Evolutionary conservation across 2,329 filamentous ascomycete genomes (phyloP), one percentile per base, ranked within the genome.

Genomic region (Fusarium chaquense): DNA sequence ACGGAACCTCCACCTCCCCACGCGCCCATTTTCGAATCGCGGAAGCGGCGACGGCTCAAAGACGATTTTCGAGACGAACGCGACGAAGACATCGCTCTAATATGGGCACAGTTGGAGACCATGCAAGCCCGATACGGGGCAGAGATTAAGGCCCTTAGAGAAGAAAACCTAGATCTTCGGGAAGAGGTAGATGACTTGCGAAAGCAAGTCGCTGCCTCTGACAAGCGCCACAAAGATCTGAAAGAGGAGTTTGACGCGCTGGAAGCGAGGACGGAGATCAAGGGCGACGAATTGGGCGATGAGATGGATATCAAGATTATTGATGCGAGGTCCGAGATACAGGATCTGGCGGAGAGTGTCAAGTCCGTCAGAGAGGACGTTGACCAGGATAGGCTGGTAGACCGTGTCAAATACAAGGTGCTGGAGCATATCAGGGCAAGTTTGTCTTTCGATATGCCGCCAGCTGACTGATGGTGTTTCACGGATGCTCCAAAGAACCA

Each of bases 11-110:
- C 59, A 6, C 59, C 59, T 7, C 59, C 59, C 20, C 46, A 35
- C 1, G 46, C 55, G n/a, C 59, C 56, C 3, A 45, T 46, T 2
- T 45, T 33, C 20, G 46, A 62, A 4, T 6, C 49, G 24, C 46
- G 59, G 5, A 62, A 62, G 24, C 56, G 59, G 24, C 56, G 38
- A 2, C 58, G 61, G 0, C 41, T 26, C 2, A 56, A 63, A 32
- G 26, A 64, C 15, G 32, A 30, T 3, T 5, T 7, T 3, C 26
- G 38, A 24, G 58, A 64, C 6, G 58, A 64, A 28, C 58, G 44
- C 6, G 44, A 41, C 9, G 58, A 63, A 13, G 58, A 63, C 9
- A 62, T 62, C 3, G 60, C 60, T 9, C 13, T 63, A 9, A 63
- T 63, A 2, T 63, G 60, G 60, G 58, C 58, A 4, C 50, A 62